These are phyloP conservation scores for Hymenoscyphus infarciens DNA, from an alignment of 2,329 filamentous ascomycete species.

Conservation along the genomic window DNA sequence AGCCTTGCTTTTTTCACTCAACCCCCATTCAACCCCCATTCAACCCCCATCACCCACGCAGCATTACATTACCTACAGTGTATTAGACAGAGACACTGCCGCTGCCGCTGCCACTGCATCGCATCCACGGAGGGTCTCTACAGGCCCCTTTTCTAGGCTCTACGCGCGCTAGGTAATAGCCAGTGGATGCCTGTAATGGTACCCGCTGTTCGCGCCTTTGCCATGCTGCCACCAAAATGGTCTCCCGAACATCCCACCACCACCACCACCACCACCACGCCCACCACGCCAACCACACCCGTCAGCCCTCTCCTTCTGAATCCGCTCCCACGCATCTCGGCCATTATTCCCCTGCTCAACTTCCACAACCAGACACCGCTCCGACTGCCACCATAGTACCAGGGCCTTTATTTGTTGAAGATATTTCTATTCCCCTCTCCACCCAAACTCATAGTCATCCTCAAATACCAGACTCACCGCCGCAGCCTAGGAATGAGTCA, in stretches of 20 bases:
- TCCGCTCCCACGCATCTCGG: not conserved
- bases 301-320: not conserved
- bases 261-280: no score
- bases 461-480: slow-evolving; percentile 1
- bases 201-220: not conserved
- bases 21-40: not conserved
- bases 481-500: slow-evolving; percentile 1
- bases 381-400: not conserved
- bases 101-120: no score
- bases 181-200: no score
- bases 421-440: not conserved
- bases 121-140: no score
- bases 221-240: not conserved
- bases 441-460: not conserved
- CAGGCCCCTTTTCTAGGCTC: no score
- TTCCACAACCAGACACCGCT: not conserved
- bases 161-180: no score
- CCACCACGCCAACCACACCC: no score
- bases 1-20: not conserved
- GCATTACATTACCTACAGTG: no score
- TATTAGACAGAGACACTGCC: no score
- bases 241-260: not conserved
- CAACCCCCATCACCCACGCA: not conserved
- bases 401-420: not conserved
- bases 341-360: not conserved